Evolutionary conservation across 768 basidiomycete genomes (phyloP).

Genomic region (Russula foetens): DNA sequence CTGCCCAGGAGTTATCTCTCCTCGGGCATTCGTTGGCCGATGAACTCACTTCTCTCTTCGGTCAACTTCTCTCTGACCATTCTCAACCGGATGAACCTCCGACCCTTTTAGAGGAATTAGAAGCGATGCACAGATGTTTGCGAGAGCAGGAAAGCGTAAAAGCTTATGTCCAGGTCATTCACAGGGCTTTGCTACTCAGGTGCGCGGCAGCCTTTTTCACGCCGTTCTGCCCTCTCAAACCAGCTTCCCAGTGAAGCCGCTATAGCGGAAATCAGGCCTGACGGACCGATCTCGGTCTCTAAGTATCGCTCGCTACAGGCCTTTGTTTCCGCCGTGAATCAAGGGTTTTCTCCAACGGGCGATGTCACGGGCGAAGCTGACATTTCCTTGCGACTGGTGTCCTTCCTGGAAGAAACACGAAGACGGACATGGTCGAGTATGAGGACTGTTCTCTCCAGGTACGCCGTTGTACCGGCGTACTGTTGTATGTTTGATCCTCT

Average conservation of each 20-base stretch:
- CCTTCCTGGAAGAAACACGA: slow-evolving; percentile 53
- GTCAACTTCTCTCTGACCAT: slow-evolving; percentile 53
- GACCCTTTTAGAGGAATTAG: slow-evolving; percentile 76
- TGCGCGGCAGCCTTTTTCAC: slow-evolving; percentile 24
- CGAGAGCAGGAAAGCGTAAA: slow-evolving; percentile 71
- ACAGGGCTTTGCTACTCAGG: slow-evolving; percentile 67
- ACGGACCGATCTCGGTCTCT: slow-evolving; percentile 37
- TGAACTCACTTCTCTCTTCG: slow-evolving; percentile 60
- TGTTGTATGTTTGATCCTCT: background rate
- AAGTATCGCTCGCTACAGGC: slow-evolving; percentile 53
- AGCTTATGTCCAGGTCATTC: slow-evolving; percentile 66
- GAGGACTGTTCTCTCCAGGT: slow-evolving; percentile 57
- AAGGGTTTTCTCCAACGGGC: slow-evolving; percentile 38
- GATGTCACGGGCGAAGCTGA: slow-evolving; percentile 34
- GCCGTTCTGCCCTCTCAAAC: background rate
- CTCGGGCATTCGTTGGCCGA: slow-evolving; percentile 71
- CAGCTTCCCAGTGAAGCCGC: slow-evolving; percentile 44
- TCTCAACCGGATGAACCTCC: slow-evolving; percentile 40
- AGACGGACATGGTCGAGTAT: slow-evolving; percentile 74
- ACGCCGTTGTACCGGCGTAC: background rate
- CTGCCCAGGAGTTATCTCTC: slow-evolving; percentile 69
- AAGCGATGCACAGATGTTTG: slow-evolving; percentile 66
- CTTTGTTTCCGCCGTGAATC: slow-evolving; percentile 45
- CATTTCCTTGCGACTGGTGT: slow-evolving; percentile 47
- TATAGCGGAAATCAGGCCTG: slow-evolving; percentile 40